Percentiles rank a stretch among this genome's conserved stretches.
Conservation (phyloP, 257 asterid genomes). For the Solanum bulbocastanum region DNA sequence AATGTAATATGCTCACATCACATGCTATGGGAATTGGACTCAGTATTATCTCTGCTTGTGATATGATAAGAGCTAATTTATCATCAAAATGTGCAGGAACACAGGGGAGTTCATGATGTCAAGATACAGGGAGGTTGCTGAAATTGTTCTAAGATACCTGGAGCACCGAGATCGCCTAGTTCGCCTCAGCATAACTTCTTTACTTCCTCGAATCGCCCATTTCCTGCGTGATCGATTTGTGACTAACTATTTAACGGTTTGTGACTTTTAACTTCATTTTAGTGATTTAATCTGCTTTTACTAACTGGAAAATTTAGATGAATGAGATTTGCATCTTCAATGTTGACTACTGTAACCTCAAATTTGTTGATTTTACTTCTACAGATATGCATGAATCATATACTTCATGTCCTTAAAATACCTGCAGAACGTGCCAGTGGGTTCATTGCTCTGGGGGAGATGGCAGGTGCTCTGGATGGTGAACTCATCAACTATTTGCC, state of each 20-base stretch:
- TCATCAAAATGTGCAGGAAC: slow-evolving; percentile 50
- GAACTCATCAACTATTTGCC: slow-evolving; percentile 95
- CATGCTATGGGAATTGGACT: not conserved
- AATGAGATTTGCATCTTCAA: slow-evolving; percentile 1
- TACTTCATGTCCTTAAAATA: slow-evolving; percentile 89
- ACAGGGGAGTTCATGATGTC: slow-evolving; percentile 99
- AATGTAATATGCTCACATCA: not conserved
- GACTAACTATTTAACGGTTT: slow-evolving; percentile 84
- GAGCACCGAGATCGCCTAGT: slow-evolving; percentile 96
- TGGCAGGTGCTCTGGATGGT: slow-evolving; percentile 99
- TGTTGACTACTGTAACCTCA: not conserved
- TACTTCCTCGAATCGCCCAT: slow-evolving; percentile 98
- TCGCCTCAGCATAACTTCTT: slow-evolving; percentile 98
- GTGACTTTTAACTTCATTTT: slow-evolving; percentile 6
- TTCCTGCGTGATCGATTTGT: slow-evolving; percentile 98
- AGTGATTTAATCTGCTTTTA: not conserved
- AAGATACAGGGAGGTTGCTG: slow-evolving; percentile 98
- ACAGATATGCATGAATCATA: slow-evolving; percentile 99
- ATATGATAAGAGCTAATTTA: not conserved
- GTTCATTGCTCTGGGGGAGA: slow-evolving; percentile 98
- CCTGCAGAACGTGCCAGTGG: slow-evolving; percentile 98
- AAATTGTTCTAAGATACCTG: slow-evolving; percentile 89
- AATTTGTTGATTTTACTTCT: slow-evolving; percentile 10
- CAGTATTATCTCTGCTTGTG: not conserved
- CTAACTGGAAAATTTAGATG: not conserved